Evolutionary conservation across 345 rosid species (phyloP).

Genomic region (Eucalyptus camaldulensis): DNA sequence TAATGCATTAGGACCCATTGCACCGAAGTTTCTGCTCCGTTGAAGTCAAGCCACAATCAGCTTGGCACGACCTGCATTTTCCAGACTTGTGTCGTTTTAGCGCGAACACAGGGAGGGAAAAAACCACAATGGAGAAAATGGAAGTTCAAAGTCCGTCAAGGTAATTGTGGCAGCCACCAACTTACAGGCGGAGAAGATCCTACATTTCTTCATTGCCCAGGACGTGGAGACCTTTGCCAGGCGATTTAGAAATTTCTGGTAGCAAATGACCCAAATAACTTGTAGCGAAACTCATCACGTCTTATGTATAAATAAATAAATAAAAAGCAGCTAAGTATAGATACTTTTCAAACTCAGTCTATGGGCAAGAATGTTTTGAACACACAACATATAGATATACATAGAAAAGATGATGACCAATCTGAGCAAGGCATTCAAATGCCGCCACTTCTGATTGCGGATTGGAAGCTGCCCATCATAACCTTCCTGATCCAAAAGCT

Average conservation of each 20-base stretch:
- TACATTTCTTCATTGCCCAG: not conserved
- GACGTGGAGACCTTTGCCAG: not conserved
- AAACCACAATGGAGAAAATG: not conserved
- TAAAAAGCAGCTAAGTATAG: not conserved
- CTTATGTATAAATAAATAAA: not conserved
- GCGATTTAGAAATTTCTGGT: not conserved
- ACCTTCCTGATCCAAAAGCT: not conserved
- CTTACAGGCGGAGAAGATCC: not conserved
- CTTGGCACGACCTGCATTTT: not conserved
- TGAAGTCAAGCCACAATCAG: not conserved
- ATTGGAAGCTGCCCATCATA: not conserved
- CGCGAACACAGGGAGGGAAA: not conserved
- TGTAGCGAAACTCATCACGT: not conserved
- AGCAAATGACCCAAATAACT: not conserved
- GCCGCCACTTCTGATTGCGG: not conserved
- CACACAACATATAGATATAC: not conserved
- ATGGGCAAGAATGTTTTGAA: not conserved
- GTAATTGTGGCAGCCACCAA: not conserved
- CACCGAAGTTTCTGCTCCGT: not conserved
- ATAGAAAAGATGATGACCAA: not conserved
- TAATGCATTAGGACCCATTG: not conserved
- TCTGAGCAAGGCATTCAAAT: not conserved
- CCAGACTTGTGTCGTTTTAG: not conserved
- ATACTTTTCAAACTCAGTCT: not conserved
- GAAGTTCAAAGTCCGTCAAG: not conserved